Base-by-base conservation (phyloP, 2,329 filamentous ascomycete genomes). In the Paraphaeosphaeria minitans region DNA sequence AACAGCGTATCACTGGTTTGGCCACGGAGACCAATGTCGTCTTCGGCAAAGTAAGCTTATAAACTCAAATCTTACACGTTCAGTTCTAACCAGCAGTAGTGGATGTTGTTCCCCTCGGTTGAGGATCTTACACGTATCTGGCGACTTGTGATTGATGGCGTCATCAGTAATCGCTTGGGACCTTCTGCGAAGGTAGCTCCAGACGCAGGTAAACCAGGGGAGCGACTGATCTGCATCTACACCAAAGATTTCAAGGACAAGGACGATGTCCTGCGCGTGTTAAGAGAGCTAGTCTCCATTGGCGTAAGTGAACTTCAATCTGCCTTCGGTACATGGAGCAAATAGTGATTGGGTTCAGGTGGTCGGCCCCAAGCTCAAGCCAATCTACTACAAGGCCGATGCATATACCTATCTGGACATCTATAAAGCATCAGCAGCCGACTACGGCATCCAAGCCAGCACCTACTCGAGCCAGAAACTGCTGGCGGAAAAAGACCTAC, bases 381-480 rank as follows among this genome's bases (percentile, higher is more conserved):
- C 81, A 0, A 87, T 95, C 51, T 94, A 91, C 73, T 96, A 96
- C 79, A 96, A 96, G 71, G 85, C 84, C 66, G 88, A 89, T 83
- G 72, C 81, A 74, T 85, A 79, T 59, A 82, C 80, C 0, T 70
- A 79, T 42, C 70, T 82, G 16, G 69, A 75, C n/a, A 73, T 82
- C 19, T 73, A 74, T 42, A 73, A 73, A 4, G 62, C 69, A 7
- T 82, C 79, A 43, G 61, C 69, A 9, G 56, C 61, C 9, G 56
- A 66, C n/a, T 81, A 78, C 59, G 77, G 76, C 8, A 63, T 82
- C 7, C 68, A 71, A 57, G 79, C 79, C 12, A 81, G 79, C 57
- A 62, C 81, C 8, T 80, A 79, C 61, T 77, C 72, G 16, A 81
- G 79, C 47, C 73, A 71, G 29, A 76, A 77, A 42, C 68, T 78